Evolutionary conservation across 257 asterid species (phyloP).

Genomic region (Echites panduratus): DNA sequence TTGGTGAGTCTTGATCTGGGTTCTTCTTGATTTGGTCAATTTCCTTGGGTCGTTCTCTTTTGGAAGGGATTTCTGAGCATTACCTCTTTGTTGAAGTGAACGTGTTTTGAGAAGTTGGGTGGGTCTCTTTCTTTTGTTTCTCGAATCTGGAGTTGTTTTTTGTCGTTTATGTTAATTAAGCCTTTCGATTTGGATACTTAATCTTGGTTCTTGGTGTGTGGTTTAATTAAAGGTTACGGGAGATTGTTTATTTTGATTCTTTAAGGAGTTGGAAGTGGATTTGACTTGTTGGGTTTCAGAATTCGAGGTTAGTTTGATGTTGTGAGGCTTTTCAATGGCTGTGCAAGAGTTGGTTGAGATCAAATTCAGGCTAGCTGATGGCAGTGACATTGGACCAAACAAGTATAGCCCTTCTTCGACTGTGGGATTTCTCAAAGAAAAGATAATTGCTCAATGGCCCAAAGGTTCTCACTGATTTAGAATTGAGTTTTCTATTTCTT

Average conservation of each 20-base stretch:
- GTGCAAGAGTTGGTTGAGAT: constrained; percentile 76
- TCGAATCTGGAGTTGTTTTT: constrained; percentile 5
- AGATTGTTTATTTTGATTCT: neutral
- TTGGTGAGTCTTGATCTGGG: constrained; percentile 41
- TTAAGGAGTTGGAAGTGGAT: constrained; percentile 11
- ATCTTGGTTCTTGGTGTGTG: constrained; percentile 5
- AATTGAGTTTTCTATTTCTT: neutral
- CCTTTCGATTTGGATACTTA: constrained; percentile 6
- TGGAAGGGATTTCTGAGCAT: neutral
- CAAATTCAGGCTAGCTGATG: constrained; percentile 95
- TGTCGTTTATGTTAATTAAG: neutral
- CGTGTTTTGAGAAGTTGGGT: constrained; percentile 1
- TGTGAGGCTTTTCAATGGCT: constrained; percentile 45
- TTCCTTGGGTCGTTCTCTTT: neutral
- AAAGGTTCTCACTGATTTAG: constrained; percentile 46
- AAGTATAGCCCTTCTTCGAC: constrained; percentile 57
- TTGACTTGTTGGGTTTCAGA: constrained; percentile 34
- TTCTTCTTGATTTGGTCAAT: constrained; percentile 15
- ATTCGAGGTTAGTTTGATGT: constrained; percentile 29
- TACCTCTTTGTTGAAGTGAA: neutral
- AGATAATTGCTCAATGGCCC: constrained; percentile 84
- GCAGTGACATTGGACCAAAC: constrained; percentile 89
- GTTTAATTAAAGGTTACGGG: neutral
- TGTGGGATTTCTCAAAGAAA: constrained; percentile 79
- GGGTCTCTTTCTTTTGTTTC: constrained; percentile 2